Base-by-base conservation (phyloP, 306 rosid genomes). In the Corylus heterophylla region DNA sequence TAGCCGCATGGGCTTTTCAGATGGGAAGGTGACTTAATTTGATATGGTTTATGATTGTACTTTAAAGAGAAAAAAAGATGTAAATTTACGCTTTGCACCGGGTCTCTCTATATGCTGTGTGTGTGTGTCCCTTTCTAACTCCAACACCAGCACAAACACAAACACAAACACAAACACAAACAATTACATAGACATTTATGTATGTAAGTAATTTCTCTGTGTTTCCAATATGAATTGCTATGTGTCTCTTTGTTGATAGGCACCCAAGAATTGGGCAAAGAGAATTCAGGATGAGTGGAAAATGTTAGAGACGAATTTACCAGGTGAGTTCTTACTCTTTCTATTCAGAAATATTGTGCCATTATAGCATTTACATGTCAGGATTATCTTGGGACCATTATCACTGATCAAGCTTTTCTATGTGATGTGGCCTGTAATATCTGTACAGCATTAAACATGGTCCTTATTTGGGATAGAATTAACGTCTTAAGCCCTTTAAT, bases 251-350 rank as follows among this genome's bases (percentile, higher is more conserved):
- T 70, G 18, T 62, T 78, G 47, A 74, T 81, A 89, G 95, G 81
- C 88, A 52, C 84, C 83, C 45, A 90, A 86, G 89, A 83, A 87
- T 58, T 92, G 97, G 97, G 89, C 91, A 2, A 92, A 92, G 83
- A 86, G 77, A 83, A 82, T 92, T 69, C 97, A 86, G 84, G 97
- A 89, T 14, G 97, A 92, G 79, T 92, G 97, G 97, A 89, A 90
- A 78, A 89, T 88, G 52, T 83, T 92, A 83, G 89, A 89, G 85
- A 89, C 85, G 69, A 85, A 82, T 83, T 84, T 92, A 83, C 97
- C 97, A 4, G 97, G 97, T 90, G 70, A 83, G 82, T 77, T 71
- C 13, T 64, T 4, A 66, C 68, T 10, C n/a, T 52, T 14, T 29
- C 12, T 18, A 56, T 77, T 29, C 31, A 0, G 66, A 17, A 22